Evolutionary conservation across 345 rosid genomes (phyloP).

Genomic region (Eucalyptus cloeziana): DNA sequence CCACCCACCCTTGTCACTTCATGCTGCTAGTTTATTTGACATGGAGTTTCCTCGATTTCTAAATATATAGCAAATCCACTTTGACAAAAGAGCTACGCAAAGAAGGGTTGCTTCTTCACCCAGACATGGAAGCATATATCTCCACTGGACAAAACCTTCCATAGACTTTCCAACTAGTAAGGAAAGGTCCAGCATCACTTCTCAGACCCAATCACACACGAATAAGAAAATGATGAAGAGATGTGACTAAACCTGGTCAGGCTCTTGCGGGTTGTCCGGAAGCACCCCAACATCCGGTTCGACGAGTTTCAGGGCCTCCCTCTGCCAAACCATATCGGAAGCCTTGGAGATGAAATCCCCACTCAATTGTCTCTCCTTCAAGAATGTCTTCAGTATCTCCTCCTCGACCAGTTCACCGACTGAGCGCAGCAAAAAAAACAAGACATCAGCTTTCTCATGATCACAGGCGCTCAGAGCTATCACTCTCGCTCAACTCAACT

Average conservation of each 20-base stretch:
- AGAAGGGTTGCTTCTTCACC: accelerated
- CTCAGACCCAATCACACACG: neutral
- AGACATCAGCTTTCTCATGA: neutral
- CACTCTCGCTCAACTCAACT: neutral
- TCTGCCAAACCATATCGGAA: constrained; percentile 63
- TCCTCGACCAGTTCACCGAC: constrained; percentile 51
- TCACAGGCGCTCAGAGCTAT: neutral
- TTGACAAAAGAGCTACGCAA: neutral
- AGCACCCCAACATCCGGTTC: constrained; percentile 12
- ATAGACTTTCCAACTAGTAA: neutral
- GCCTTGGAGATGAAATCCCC: constrained; percentile 81
- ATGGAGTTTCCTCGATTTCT: neutral
- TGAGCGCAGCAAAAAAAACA: neutral
- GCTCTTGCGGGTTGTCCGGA: constrained; percentile 1
- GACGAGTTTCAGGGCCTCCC: constrained; percentile 21
- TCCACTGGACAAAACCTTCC: neutral
- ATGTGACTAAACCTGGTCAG: constrained; percentile 10
- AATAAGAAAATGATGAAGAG: neutral
- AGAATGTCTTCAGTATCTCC: constrained; percentile 59
- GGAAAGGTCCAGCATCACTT: neutral
- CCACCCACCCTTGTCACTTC: neutral
- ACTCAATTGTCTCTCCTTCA: constrained; percentile 62
- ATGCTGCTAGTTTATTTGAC: neutral
- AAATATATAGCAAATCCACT: neutral
- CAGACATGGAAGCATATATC: neutral